Base-by-base conservation (phyloP, 2,329 filamentous ascomycete species). In the Phyllosticta citriasiana region DNA sequence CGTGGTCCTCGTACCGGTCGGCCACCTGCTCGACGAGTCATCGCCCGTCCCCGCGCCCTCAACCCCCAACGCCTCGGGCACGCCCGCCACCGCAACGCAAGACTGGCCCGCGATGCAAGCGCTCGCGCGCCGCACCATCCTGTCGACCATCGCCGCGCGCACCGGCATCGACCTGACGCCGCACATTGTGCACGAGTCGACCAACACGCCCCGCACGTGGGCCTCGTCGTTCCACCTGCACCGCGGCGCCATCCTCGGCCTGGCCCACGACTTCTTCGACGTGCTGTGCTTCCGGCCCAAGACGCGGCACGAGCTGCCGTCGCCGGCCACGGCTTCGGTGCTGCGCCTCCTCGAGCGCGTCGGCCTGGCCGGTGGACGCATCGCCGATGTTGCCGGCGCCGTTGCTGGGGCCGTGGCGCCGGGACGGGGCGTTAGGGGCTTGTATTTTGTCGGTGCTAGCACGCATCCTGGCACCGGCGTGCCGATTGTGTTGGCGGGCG, bases 381-480 rank as follows among this genome's bases (percentile, higher is more conserved):
- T 53, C 10, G 25, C 51, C 10, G 19, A 40, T 10, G 33, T 40
- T 40, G 33, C 33, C 2, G 33, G 33, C 14, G 33, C 33, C 7
- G 33, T 40, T 5, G 33, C 33, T 16, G 33, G 7, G 8, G 33
- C 33, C 5, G 33, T 40, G 33, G 33, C 33, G 14, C 33, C 33
- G 33, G 33, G 33, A 66, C 73, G 6, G 77, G 76, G 6, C 33
- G 74, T 86, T 19, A 65, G 74, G 12, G 75, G 77, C 2, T 71
- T 85, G 25, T 89, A 89, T 68, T 90, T 91, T 68, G 88, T 90
- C 0, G 88, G 88, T 35, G 88, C 88, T 1, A 87, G 84, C 68
- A 88, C 87, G 22, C 88, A 91, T 74, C 88, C 88, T 0, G 88
- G 88, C 1, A 90, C 88, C 0, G 88, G 88, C 0, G 88, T 91